phyloP scores from a whole-genome alignment of 2,329 filamentous ascomycete genomes.

The Septoria petroselini region DNA sequence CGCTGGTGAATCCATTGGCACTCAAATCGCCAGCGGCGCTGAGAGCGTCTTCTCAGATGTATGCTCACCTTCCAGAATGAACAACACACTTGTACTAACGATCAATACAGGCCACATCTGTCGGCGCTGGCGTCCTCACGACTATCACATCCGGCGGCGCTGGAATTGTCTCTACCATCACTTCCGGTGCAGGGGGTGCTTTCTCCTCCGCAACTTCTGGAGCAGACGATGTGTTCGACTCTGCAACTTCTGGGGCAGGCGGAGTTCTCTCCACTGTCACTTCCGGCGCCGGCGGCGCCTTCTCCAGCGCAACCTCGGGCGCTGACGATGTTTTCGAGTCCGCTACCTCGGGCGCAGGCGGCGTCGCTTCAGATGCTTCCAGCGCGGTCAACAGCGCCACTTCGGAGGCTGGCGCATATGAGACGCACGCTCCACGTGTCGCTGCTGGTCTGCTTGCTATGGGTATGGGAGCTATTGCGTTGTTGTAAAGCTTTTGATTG shows the following conservation, averaged over 20 bases:
- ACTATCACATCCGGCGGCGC: constrained; percentile 18
- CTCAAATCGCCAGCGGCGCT: constrained; percentile 17
- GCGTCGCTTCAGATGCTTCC: constrained; percentile 13
- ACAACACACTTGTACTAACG: not conserved
- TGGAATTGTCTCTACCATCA: constrained; percentile 26
- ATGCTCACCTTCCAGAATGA: not conserved
- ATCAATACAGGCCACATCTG: constrained; percentile 6
- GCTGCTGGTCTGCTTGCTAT: constrained; percentile 35
- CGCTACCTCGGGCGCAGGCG: constrained; percentile 14
- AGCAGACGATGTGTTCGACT: not conserved
- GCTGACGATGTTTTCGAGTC: constrained; percentile 17
- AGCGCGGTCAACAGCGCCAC: constrained; percentile 11
- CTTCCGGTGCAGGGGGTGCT: constrained; percentile 10
- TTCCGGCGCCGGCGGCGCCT: constrained; percentile 6
- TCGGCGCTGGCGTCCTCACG: constrained; percentile 19
- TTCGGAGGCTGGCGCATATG: constrained; percentile 21
- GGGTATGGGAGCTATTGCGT: constrained; percentile 35
- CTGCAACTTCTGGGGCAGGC: constrained; percentile 20
- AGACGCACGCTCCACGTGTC: constrained; percentile 27
- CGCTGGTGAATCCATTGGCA: constrained; percentile 6
- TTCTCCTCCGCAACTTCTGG: constrained; percentile 25
- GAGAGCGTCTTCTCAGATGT: constrained; percentile 10
- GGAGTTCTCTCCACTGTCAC: constrained; percentile 18
- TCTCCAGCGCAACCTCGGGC: constrained; percentile 13
- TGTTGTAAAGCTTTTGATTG: constrained; percentile 24